Evolutionary conservation across 163 green algal species (phyloP), one percentile per base, ranked within the genome.

Genomic region (Volvox carteri): DNA sequence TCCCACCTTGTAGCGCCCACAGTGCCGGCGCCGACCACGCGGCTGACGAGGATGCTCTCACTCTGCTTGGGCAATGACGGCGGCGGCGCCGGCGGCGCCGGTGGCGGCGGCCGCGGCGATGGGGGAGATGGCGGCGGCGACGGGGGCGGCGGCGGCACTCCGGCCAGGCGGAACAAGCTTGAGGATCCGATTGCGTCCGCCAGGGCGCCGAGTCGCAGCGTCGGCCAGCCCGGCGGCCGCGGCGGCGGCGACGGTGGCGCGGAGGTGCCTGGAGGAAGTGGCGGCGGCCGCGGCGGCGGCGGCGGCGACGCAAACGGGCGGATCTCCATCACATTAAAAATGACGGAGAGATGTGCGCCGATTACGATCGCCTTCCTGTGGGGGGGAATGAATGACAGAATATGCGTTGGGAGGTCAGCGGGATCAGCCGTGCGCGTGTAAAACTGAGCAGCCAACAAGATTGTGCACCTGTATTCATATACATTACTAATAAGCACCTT

Each of bases 221-320:
- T 4, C 14, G 70, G 70, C 39, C 39, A 54, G 39, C 28, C 41
- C 8, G 70, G 39, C 39, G 70, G 70, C 37, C 70, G 37, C 70
- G 70, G 70, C 39, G 70, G 70, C 41, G 70, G 70, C 39, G 70
- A 78, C 70, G 70, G 70, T 39, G 70, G 70, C 14, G 70, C 70
- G 0, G 18, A 35, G 4, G 39, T 56, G 19, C 70, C 70, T 3
- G 70, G 70, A 37, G 33, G 70, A 18, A 9, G 18, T 21, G 70
- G 70, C 19, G 70, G 70, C 39, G 70, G 70, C 39, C 39, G 70
- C 39, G 70, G 70, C 25, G 70, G 70, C 39, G 39, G 70, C 11
- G 37, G 70, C 41, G 70, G 39, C 33, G 12, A 2, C 39, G 19
- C 33, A 14, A 37, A 6, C 19, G 70, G 70, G 19, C 70, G 41